Percentiles rank a stretch among this genome's conserved stretches.
Conservation (phyloP, 2,329 filamentous ascomycete genomes). For the Alternaria sp. region DNA sequence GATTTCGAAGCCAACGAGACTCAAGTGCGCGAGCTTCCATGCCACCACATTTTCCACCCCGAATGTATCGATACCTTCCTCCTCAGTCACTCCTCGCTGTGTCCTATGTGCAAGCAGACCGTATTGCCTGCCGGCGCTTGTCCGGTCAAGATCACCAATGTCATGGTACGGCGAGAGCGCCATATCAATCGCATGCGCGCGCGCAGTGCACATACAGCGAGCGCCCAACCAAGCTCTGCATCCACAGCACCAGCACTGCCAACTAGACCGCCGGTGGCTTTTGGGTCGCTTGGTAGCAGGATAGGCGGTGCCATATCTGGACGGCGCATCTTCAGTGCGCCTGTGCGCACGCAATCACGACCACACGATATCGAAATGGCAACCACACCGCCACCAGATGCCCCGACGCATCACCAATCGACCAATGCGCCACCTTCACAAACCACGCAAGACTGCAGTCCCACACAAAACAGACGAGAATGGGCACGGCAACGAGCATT, state of each 20-base stretch:
- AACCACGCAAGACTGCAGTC: slow-evolving; percentile 14
- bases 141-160: slow-evolving; percentile 67
- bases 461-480: slow-evolving; percentile 46
- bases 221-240: slow-evolving; percentile 3
- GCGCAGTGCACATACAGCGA: slow-evolving; percentile 36
- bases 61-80: slow-evolving; percentile 90
- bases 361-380: slow-evolving; percentile 43
- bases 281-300: slow-evolving; percentile 33
- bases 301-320: slow-evolving; percentile 30
- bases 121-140: slow-evolving; percentile 72
- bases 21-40: slow-evolving; percentile 83
- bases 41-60: slow-evolving; percentile 91
- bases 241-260: background rate
- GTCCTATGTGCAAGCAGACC: slow-evolving; percentile 86
- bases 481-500: slow-evolving; percentile 55
- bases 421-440: background rate
- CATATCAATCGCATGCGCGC: slow-evolving; percentile 68
- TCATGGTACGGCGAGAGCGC: slow-evolving; percentile 83
- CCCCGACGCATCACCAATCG: background rate
- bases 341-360: slow-evolving; percentile 24
- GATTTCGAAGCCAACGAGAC: slow-evolving; percentile 74
- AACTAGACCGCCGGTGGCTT: slow-evolving; percentile 13
- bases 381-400: background rate
- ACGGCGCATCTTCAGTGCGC: slow-evolving; percentile 42
- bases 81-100: slow-evolving; percentile 78